Evolutionary conservation across 2,329 filamentous ascomycete species (phyloP), one percentile per base, ranked within the genome.

Genomic region (Talaromyces marneffei): DNA sequence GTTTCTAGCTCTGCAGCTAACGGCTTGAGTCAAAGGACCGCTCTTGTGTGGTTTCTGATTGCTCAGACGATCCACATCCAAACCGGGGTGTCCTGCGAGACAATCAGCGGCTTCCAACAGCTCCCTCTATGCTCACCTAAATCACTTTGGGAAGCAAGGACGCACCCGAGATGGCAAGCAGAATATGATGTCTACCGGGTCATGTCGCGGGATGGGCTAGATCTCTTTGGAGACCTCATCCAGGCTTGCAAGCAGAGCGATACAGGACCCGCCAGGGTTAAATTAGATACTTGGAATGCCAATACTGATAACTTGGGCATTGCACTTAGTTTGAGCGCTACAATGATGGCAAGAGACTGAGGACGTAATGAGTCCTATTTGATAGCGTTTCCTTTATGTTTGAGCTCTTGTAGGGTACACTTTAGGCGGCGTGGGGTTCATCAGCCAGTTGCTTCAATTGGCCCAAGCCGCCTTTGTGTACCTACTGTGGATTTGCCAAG

Each of bases 171-270:
- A 31, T 59, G 57, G 57, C n/a, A 59, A 27, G 14, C 23, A 4
- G 57, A 50, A 27, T 59, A 59, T 59, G 46, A 59, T 1, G 12
- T 59, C n/a, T 59, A 42, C 18, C n/a, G 4, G 9, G 29, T 33
- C 33, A 59, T 59, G 57, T n/a, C 57, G 8, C 57, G 46, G 8
- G 33, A 52, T 20, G 57, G 44, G 2, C 18, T 53, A n/a, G 35
- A 53, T 9, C n/a, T 42, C n/a, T 59, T 59, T 59, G 57, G 57
- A 16, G 57, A 59, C 16, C 57, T 59, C n/a, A 16, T 37, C 23
- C 20, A 59, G 12, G 57, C 57, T 25, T 42, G n/a, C 10, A 59
- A 53, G 18, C 57, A 40, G 23, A 42, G 57, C 18, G 18, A 35
- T 23, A 18, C 25, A 16, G 23, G 23, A 14, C 33, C 44, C 12